Evolutionary conservation across 2,329 filamentous ascomycete species (phyloP).

Genomic region (Cercospora nicotianae): DNA sequence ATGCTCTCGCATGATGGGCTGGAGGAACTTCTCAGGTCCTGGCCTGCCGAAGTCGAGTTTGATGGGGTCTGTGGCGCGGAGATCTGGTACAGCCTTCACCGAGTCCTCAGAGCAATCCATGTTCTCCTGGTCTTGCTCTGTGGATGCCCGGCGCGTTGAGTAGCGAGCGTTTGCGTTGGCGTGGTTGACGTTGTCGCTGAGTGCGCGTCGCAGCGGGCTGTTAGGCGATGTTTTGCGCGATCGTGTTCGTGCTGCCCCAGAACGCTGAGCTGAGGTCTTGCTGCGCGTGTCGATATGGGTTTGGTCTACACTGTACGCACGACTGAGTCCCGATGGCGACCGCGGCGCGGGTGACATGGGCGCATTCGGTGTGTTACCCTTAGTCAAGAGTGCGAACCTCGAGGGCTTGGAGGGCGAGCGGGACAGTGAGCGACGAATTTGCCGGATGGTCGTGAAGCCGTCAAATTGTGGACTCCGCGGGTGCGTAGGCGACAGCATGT

Average conservation of each 20-base stretch:
- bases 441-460: constrained; percentile 76
- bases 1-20: constrained; percentile 48
- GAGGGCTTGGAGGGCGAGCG: constrained; percentile 84
- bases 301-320: constrained; percentile 46
- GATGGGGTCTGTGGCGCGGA: constrained; percentile 45
- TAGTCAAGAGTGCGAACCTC: constrained; percentile 63
- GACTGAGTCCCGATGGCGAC: constrained; percentile 47
- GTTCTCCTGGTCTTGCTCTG: constrained; percentile 48
- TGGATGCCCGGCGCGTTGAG: constrained; percentile 46
- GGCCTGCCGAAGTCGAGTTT: constrained; percentile 51
- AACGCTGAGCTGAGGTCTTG: constrained; percentile 42
- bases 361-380: constrained; percentile 42
- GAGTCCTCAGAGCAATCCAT: constrained; percentile 35
- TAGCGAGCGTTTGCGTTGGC: constrained; percentile 65
- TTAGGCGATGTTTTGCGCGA: constrained; percentile 72
- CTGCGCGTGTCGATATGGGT: constrained; percentile 44
- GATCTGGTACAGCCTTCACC: constrained; percentile 24
- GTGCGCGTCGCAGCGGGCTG: constrained; percentile 76
- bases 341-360: constrained; percentile 36
- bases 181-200: constrained; percentile 68
- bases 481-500: constrained; percentile 77
- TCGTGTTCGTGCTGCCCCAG: constrained; percentile 38
- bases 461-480: constrained; percentile 62
- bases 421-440: constrained; percentile 82
- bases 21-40: constrained; percentile 49